phyloP scores from a whole-genome alignment of 2,329 filamentous ascomycete species.

The Fusarium domesticum region DNA sequence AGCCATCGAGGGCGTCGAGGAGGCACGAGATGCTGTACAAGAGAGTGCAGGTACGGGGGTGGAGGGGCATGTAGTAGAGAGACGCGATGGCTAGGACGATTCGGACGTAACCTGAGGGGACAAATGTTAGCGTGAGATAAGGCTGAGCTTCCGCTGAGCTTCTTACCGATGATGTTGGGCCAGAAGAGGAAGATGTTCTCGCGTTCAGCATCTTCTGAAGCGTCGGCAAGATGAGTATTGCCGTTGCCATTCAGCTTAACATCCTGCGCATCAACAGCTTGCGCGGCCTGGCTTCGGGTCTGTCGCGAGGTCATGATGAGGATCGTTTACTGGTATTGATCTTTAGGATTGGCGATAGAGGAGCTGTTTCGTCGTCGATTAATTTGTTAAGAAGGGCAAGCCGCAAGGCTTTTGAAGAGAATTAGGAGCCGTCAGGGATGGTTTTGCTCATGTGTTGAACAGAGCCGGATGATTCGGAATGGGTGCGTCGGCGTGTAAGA shows the following conservation, averaged over 20 bases:
- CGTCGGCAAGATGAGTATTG: conserved; percentile 35
- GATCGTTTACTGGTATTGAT: too few species aligned
- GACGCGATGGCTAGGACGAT: conserved; percentile 83
- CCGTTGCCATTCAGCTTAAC: conserved; percentile 46
- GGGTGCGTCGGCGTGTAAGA: too few species aligned
- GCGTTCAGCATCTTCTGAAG: conserved; percentile 37
- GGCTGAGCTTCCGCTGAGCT: neutral
- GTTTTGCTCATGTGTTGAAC: too few species aligned
- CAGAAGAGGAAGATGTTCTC: conserved; percentile 83
- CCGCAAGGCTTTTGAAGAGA: too few species aligned
- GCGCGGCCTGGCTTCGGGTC: too few species aligned
- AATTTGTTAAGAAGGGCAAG: too few species aligned
- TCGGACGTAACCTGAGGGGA: conserved; percentile 70
- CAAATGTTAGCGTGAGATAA: conserved; percentile 14
- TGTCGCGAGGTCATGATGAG: too few species aligned
- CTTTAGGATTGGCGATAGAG: too few species aligned
- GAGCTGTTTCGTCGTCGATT: too few species aligned
- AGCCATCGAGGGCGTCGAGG: conserved; percentile 90
- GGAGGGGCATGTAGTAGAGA: conserved; percentile 98
- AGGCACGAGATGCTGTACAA: conserved; percentile 93
- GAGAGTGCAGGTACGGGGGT: conserved; percentile 90
- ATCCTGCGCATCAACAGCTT: too few species aligned
- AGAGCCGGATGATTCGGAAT: too few species aligned
- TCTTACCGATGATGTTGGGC: conserved; percentile 76
- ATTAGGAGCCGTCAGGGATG: too few species aligned